These are phyloP conservation scores for Escallonia rubra DNA, from an alignment of 129 eudicot genomes.

Conservation along the genomic window DNA sequence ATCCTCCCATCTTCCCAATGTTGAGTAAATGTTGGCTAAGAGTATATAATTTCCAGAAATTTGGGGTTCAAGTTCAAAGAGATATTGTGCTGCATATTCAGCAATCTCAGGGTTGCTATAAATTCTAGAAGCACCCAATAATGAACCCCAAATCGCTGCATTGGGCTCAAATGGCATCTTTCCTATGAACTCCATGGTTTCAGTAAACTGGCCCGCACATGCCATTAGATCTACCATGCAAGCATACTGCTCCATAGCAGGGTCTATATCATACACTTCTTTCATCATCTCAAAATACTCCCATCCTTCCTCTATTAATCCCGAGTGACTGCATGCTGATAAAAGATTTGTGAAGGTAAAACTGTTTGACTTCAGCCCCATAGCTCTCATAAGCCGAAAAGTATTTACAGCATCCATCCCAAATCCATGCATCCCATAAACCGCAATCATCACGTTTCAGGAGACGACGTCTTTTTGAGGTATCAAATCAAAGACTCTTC, in stretches of 20 bases:
- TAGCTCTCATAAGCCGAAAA: conserved; percentile 5
- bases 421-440: conserved; percentile 13
- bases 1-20: conserved; percentile 16
- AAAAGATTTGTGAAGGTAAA: conserved; percentile 10
- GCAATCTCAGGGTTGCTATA: conserved; percentile 11
- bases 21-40: conserved; percentile 16
- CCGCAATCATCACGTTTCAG: conserved; percentile 11
- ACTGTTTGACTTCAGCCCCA: conserved; percentile 7
- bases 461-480: conserved; percentile 9
- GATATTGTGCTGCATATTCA: conserved; percentile 14
- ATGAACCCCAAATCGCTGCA: conserved; percentile 13
- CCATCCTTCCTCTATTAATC: conserved; percentile 16
- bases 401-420: conserved; percentile 5
- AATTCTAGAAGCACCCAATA: conserved; percentile 13
- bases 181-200: not conserved
- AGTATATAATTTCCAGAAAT: conserved; percentile 19
- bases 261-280: conserved; percentile 10
- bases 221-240: conserved; percentile 25
- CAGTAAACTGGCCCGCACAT: conserved; percentile 7
- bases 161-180: conserved; percentile 19
- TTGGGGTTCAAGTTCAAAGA: conserved; percentile 16
- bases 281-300: conserved; percentile 13
- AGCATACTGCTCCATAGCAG: conserved; percentile 18
- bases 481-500: too few relatives aligned
- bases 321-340: conserved; percentile 20